Base-by-base conservation (phyloP, 768 basidiomycete genomes). In the Trametes villosa region DNA sequence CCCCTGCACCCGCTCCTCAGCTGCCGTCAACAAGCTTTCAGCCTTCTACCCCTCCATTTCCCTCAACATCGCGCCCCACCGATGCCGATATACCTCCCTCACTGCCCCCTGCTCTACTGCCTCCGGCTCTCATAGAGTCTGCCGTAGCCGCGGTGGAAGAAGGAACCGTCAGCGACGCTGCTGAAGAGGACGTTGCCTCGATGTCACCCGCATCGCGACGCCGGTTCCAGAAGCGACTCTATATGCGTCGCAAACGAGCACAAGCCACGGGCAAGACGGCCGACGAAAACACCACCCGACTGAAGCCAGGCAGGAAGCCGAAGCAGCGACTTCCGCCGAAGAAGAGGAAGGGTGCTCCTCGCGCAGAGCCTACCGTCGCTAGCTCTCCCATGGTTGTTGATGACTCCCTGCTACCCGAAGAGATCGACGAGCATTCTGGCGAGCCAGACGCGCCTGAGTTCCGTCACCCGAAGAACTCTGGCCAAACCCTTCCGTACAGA, bases 161-260 rank as follows among this genome's bases (percentile, higher is more conserved):
- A 26, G 31, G 29, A 4, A 51, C 70, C 18, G 62, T 63, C n/a
- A 53, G 54, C 30, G 49, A 62, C 8, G 51, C 53, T 15, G 36
- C 47, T 11, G 47, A 48, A 26, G 47, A 50, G n/a, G 61, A 66
- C 24, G 18, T 59, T 7, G 52, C 50, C 1, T 46, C 48, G n/a
- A 74, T 81, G 22, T 82, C 79, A 20, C 84, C 86, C 1, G 67
- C 65, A 1, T 77, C 81, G 9, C 84, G 84, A 8, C 81, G 85
- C 33, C 84, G 81, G n/a, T 63, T 83, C 24, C 74, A 75, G 59
- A 90, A 90, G 59, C 79, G 88, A 38, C 74, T 91, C 7, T 83
- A 88, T 64, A 91, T 91, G 90, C 84, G 89, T 6, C 81, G 83
- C 29, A 86, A 83, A 69, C 81, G 89, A 42, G 89, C 90, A 3